A percentile compares a stretch with the other conserved stretches of the same genome.
phyloP scores from a whole-genome alignment of 2,329 filamentous ascomycete genomes.

The Aureobasidium melanogenum region DNA sequence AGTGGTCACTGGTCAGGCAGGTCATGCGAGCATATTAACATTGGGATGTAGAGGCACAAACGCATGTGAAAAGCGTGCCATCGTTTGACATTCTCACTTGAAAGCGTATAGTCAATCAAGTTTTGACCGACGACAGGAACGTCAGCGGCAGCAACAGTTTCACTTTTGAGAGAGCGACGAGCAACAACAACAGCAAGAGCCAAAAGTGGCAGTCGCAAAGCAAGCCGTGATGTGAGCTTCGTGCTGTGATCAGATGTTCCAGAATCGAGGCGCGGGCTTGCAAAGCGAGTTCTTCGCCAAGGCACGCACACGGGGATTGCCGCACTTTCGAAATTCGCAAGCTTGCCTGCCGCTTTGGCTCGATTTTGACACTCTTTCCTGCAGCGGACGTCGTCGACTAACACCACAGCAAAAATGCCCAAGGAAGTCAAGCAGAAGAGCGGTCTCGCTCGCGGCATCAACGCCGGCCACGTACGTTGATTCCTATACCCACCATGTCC shows the following conservation, averaged over 20 bases:
- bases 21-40: not conserved
- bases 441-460: conserved; percentile 52
- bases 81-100: not conserved
- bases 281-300: conserved; percentile 16
- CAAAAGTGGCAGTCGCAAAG: not conserved
- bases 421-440: conserved; percentile 47
- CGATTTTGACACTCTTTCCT: not conserved
- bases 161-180: not conserved
- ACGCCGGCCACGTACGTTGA: conserved; percentile 57
- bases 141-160: not conserved
- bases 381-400: conserved; percentile 13
- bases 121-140: not conserved
- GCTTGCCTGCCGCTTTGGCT: not conserved
- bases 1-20: too few relatives aligned
- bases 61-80: not conserved
- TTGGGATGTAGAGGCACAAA: too few relatives aligned
- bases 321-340: conserved; percentile 10
- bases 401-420: conserved; percentile 33
- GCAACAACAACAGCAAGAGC: not conserved
- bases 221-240: not conserved
- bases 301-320: conserved; percentile 13
- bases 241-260: not conserved
- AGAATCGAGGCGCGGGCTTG: conserved; percentile 10
- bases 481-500: conserved; percentile 13
- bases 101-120: not conserved